Evolutionary conservation across 169 alveolate genomes (phyloP), one percentile per base, ranked within the genome.

Genomic region (Condylostoma magnum): DNA sequence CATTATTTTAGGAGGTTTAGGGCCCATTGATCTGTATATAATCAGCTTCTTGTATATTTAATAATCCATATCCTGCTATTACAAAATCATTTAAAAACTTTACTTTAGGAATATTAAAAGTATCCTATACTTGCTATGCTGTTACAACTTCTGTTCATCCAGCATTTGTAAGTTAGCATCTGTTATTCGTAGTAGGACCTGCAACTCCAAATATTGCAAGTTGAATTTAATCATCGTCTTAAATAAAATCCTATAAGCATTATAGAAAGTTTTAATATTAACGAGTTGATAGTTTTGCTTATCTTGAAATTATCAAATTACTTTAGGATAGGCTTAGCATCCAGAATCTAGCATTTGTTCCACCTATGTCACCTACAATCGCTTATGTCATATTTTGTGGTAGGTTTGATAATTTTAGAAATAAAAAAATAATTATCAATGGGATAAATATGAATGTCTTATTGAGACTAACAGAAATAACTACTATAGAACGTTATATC

Each of bases 341-440:
- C 28, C 33, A 31, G 20, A 67, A 33, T 12, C 76, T 38, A 47
- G 66, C 15, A 20, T 67, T 67, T 12, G 76, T 67, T 33, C 76
- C 76, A 30, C 76, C 76, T 20, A 67, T 67, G 20, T 67, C 76
- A 4, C 46, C 41, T 28, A 67, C 36, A 31, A 67, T 12, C 46
- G 31, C 31, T 18, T 25, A 25, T 27, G 73, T 10, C 73, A 63
- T 63, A 20, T 18, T 22, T 18, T 63, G 20, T 57, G n/a, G 37
- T 53, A 31, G 65, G 48, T 41, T 41, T 41, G 48, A 8, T 41
- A 41, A n/a, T n/a, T n/a, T n/a, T n/a, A n/a, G n/a, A n/a, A n/a
- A n/a, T n/a, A n/a, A n/a, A n/a, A n/a, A n/a, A n/a, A n/a, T n/a
- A n/a, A n/a, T n/a, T n/a, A n/a, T n/a, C n/a, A n/a, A n/a, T n/a